Base-by-base conservation (phyloP, 2,329 filamentous ascomycete genomes). In the Akanthomyces lecanii region DNA sequence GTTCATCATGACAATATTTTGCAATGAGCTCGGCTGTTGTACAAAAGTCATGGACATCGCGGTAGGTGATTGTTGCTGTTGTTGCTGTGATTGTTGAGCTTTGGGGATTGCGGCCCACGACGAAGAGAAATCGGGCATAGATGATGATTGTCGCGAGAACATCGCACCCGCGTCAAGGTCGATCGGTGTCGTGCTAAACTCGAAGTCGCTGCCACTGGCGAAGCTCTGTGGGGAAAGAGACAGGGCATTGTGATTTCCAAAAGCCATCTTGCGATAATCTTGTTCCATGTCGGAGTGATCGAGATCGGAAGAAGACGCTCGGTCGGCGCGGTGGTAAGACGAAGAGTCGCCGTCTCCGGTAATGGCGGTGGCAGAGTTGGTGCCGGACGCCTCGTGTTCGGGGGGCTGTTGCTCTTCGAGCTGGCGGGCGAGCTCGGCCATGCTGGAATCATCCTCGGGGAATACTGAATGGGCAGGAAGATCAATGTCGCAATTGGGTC, bases 401-500 rank as follows among this genome's bases (percentile, higher is more conserved):
- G 73, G 74, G 62, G 81, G 78, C 62, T 82, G 79, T 52, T 78
- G 76, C 57, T 77, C 76, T 62, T 78, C 81, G 12, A 88, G 74
- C 70, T 86, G 82, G 10, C 78, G 77, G 18, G 83, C 83, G 53
- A 88, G 74, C 68, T 85, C 83, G 16, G 77, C 76, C 69, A 87
- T 77, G 63, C 83, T 84, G 14, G 81, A 78, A 69, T 85, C 83
- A 68, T 85, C 82, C 70, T 88, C 85, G 61, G 85, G 85, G 71
- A 88, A 87, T 30, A 85, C 78, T 2, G 81, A 80, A 66, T 84
- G 81, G 25, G 82, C 79, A 23, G 83, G 83, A 56, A 85, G 75
- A 71, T 87, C 79, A 71, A 84, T 79, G 68, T 88, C 85, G 70
- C 80, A 82, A 68, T 86, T 85, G 21, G 83, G 83, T 62, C 85